A percentile compares a stretch with the other conserved stretches of the same genome.
phyloP scores from a whole-genome alignment of 495 filamentous ascomycete species.

The Recurvomyces mirabilis region DNA sequence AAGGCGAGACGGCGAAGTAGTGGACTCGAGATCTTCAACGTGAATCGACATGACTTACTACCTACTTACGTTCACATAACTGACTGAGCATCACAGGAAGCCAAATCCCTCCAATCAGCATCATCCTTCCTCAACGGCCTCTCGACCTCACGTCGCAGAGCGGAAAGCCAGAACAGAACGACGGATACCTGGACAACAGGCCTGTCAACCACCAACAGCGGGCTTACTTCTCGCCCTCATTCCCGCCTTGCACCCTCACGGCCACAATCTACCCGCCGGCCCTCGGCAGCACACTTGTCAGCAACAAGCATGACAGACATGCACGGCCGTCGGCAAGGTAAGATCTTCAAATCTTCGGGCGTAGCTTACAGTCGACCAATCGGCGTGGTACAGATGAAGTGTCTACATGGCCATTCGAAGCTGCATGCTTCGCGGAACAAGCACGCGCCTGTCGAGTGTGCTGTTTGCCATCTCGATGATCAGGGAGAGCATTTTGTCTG shows the following conservation, averaged over 20 bases:
- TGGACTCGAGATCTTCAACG: conserved; percentile 19
- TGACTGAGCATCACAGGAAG: conserved; percentile 15
- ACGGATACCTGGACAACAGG: conserved; percentile 1
- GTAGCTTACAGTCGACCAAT: conserved; percentile 16
- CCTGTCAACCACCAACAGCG: conserved; percentile 1
- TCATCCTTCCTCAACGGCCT: conserved; percentile 23
- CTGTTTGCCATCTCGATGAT: conserved; percentile 20
- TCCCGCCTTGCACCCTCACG: conserved; percentile 6
- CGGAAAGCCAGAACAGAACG: conserved; percentile 10
- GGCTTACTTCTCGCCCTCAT: conserved; percentile 1
- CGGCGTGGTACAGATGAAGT: conserved; percentile 9
- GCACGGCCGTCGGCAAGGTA: conserved; percentile 9
- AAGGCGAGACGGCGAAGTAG: conserved; percentile 16
- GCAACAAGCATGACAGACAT: background rate
- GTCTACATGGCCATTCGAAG: conserved; percentile 6
- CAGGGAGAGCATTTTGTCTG: conserved; percentile 14
- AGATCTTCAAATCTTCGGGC: conserved; percentile 17
- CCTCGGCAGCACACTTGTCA: too few relatives aligned
- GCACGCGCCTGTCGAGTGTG: conserved; percentile 19
- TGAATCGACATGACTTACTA: conserved; percentile 2
- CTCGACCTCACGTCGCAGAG: conserved; percentile 18
- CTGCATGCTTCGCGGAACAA: conserved; percentile 9
- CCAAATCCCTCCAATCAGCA: conserved; percentile 20
- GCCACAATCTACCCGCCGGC: background rate
- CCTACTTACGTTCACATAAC: background rate